Evolutionary conservation across 2,329 filamentous ascomycete species (phyloP).

Genomic region (Knoxdaviesia proteae): DNA sequence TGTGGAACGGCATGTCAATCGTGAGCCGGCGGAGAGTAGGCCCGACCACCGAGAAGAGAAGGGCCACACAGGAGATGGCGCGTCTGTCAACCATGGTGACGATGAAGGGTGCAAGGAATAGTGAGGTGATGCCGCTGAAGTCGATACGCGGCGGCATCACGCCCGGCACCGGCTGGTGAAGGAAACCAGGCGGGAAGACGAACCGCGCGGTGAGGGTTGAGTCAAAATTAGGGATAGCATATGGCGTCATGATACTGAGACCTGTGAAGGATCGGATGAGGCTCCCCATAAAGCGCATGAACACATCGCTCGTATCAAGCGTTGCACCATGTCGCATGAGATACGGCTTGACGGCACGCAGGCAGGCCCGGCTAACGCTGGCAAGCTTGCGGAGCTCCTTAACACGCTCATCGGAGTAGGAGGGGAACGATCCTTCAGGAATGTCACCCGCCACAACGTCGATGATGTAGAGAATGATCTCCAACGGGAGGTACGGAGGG

Average conservation of each 20-base stretch:
- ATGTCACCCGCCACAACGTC: conserved; percentile 14
- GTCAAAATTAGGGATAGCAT: too few species aligned
- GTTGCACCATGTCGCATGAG: too few species aligned
- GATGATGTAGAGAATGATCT: conserved; percentile 15
- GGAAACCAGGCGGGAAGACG: conserved; percentile 16
- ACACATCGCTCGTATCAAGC: too few species aligned
- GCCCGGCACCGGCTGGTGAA: conserved; percentile 21
- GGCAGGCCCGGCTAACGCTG: too few species aligned
- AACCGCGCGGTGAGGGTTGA: too few species aligned
- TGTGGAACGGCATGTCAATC: conserved; percentile 25
- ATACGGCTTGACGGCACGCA: too few species aligned
- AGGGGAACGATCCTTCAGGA: conserved; percentile 11
- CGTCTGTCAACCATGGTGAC: conserved; percentile 16
- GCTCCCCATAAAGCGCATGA: too few species aligned
- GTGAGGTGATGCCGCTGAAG: conserved; percentile 16
- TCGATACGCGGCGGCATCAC: conserved; percentile 17
- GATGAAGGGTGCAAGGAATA: conserved; percentile 20
- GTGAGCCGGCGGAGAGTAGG: conserved; percentile 21
- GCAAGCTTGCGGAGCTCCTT: conserved; percentile 5
- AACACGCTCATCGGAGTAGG: conserved; percentile 17
- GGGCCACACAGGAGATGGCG: conserved; percentile 17
- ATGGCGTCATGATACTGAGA: too few species aligned
- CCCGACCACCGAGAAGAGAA: conserved; percentile 20
- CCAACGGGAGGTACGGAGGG: conserved; percentile 11
- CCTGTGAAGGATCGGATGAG: too few species aligned